Conservation (phyloP, 2,329 filamentous ascomycete genomes). For the Microsporum canis region DNA sequence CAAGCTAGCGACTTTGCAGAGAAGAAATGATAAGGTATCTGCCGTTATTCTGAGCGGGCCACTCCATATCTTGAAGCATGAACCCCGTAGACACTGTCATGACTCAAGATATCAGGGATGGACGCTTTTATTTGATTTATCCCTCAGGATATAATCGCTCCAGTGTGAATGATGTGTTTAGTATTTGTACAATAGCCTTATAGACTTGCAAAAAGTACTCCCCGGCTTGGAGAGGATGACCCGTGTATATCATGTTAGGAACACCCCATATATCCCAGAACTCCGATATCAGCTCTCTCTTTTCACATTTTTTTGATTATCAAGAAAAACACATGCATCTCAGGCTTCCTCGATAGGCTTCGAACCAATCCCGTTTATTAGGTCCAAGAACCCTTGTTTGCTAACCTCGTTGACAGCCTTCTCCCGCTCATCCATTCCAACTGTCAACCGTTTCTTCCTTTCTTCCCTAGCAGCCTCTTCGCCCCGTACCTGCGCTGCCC, state of each 20-base stretch:
- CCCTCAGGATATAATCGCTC: background rate
- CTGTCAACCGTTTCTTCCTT: slow-evolving; percentile 57
- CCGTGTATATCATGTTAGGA: slow-evolving; percentile 10
- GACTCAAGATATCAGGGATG: background rate
- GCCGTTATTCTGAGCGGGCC: background rate
- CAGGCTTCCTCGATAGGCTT: slow-evolving; percentile 37
- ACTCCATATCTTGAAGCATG: background rate
- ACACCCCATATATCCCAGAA: background rate
- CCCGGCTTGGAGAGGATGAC: slow-evolving; percentile 11
- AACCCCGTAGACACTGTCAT: background rate
- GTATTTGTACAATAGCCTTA: slow-evolving; percentile 10
- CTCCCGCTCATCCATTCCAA: slow-evolving; percentile 69
- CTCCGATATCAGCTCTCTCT: background rate
- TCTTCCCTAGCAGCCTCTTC: slow-evolving; percentile 59
- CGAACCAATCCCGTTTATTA: slow-evolving; percentile 56
- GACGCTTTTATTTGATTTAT: background rate
- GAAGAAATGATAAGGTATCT: slow-evolving; percentile 23
- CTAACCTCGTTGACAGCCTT: slow-evolving; percentile 92
- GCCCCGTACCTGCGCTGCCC: slow-evolving; percentile 82
- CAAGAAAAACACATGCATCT: slow-evolving; percentile 16
- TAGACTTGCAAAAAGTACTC: slow-evolving; percentile 8
- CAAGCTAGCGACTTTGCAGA: slow-evolving; percentile 80
- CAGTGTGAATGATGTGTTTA: background rate
- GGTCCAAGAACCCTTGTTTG: slow-evolving; percentile 87
- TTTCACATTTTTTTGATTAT: background rate